Evolutionary conservation across 441 rosid genomes (phyloP).

Genomic region (Pelargonium citronellum): DNA sequence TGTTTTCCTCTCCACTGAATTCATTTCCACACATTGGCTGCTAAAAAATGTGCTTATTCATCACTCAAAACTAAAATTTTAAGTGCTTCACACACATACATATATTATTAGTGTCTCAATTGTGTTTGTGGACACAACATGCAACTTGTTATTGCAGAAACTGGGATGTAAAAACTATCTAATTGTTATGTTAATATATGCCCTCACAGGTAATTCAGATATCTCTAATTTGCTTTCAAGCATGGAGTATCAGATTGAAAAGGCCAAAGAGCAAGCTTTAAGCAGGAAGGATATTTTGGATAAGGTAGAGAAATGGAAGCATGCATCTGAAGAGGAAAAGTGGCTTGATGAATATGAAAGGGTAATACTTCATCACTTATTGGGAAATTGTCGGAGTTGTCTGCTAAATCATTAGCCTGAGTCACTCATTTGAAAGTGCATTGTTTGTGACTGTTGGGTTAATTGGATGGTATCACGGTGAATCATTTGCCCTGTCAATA

Average conservation of each 20-base stretch:
- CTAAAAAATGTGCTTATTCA: no score
- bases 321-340: conserved; percentile 74
- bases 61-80: no score
- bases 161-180: not conserved
- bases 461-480: not conserved
- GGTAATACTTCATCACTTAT: conserved; percentile 29
- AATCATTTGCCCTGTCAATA: not conserved
- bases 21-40: no score
- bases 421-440: not conserved
- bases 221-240: conserved; percentile 59
- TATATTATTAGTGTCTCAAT: not conserved
- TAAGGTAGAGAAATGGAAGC: conserved; percentile 78
- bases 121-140: not conserved
- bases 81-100: no score
- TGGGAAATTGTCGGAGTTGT: not conserved
- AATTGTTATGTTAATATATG: conserved; percentile 16
- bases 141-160: not conserved
- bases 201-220: conserved; percentile 47
- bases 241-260: conserved; percentile 66
- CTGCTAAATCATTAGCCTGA: conserved; percentile 1
- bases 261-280: conserved; percentile 73
- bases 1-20: no score
- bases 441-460: not conserved
- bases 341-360: conserved; percentile 95
- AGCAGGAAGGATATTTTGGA: conserved; percentile 82